A percentile compares a stretch with the other conserved stretches of the same genome.
Evolutionary conservation across 371 early-diverging fungal genomes (phyloP).

Genomic region (Circinella minor): DNA sequence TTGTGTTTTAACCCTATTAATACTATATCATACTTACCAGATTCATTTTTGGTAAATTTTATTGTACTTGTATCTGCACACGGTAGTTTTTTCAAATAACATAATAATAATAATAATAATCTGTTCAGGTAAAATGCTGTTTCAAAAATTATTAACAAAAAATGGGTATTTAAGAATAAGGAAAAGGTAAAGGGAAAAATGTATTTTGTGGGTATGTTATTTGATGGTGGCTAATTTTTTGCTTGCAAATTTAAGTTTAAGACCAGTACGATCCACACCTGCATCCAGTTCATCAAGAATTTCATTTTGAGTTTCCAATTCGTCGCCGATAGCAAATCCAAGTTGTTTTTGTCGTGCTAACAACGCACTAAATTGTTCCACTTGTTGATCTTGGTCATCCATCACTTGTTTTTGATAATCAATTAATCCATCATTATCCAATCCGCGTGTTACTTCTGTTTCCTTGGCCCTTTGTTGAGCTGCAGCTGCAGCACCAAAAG

Average conservation of each 20-base stretch:
- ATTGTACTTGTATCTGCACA: too few species aligned
- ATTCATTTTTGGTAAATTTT: too few species aligned
- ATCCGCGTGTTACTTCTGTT: conserved; percentile 73
- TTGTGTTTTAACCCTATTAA: too few species aligned
- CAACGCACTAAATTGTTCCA: conserved; percentile 74
- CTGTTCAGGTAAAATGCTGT: too few species aligned
- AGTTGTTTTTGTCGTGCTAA: conserved; percentile 82
- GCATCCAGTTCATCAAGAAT: conserved; percentile 83
- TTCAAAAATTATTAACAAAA: too few species aligned
- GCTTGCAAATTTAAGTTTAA: conserved; percentile 71
- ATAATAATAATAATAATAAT: too few species aligned
- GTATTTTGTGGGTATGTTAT: conserved; percentile 18
- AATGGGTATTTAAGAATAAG: too few species aligned
- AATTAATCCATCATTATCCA: conserved; percentile 76
- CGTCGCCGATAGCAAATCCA: conserved; percentile 83
- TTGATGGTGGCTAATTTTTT: conserved; percentile 77
- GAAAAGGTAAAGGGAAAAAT: too few species aligned
- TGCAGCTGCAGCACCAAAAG: conserved; percentile 65
- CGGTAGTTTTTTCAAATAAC: too few species aligned
- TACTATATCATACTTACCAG: too few species aligned
- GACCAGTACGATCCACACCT: conserved; percentile 69
- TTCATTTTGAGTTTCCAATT: conserved; percentile 87
- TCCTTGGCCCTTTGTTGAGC: conserved; percentile 55
- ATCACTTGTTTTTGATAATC: conserved; percentile 77
- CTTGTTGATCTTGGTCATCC: conserved; percentile 78